These are phyloP conservation scores for Tetracladium marchalianum DNA, from an alignment of 495 filamentous ascomycete genomes.

Conservation along the genomic window DNA sequence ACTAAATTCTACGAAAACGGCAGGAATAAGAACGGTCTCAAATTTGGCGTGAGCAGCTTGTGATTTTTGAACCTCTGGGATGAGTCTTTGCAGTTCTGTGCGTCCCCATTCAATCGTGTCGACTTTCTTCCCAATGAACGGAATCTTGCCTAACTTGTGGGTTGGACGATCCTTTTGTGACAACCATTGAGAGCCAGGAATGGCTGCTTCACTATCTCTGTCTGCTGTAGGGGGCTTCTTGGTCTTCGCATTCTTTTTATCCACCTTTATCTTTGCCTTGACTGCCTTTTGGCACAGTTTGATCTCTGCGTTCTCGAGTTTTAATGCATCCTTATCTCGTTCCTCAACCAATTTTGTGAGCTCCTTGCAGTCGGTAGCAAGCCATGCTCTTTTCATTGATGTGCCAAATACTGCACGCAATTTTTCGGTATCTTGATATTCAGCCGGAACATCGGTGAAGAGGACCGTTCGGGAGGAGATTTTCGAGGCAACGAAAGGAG, in stretches of 20 bases:
- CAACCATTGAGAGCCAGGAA: constrained; percentile 62
- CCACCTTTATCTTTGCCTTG: constrained; percentile 55
- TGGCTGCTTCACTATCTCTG: constrained; percentile 57
- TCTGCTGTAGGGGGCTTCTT: constrained; percentile 27
- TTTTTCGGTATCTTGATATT: constrained; percentile 66
- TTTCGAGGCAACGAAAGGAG: constrained; percentile 71
- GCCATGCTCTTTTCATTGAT: constrained; percentile 76
- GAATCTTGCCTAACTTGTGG: constrained; percentile 64
- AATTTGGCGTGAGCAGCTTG: constrained; percentile 64
- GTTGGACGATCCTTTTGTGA: constrained; percentile 74
- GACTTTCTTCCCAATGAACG: constrained; percentile 78
- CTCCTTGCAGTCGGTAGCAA: constrained; percentile 68
- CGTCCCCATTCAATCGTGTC: constrained; percentile 92
- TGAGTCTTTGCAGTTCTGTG: constrained; percentile 67
- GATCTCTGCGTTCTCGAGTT: constrained; percentile 83
- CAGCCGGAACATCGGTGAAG: constrained; percentile 75
- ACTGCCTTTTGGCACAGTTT: constrained; percentile 77
- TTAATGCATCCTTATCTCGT: constrained; percentile 73
- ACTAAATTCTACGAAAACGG: constrained; percentile 84
- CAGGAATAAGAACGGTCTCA: constrained; percentile 54
- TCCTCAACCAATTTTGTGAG: constrained; percentile 77
- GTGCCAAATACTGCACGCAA: constrained; percentile 68
- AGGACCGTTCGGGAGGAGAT: constrained; percentile 92
- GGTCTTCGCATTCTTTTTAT: constrained; percentile 52
- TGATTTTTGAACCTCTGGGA: constrained; percentile 63